phyloP scores from a whole-genome alignment of 805 yeast species.

The Yarrowia sp. region DNA sequence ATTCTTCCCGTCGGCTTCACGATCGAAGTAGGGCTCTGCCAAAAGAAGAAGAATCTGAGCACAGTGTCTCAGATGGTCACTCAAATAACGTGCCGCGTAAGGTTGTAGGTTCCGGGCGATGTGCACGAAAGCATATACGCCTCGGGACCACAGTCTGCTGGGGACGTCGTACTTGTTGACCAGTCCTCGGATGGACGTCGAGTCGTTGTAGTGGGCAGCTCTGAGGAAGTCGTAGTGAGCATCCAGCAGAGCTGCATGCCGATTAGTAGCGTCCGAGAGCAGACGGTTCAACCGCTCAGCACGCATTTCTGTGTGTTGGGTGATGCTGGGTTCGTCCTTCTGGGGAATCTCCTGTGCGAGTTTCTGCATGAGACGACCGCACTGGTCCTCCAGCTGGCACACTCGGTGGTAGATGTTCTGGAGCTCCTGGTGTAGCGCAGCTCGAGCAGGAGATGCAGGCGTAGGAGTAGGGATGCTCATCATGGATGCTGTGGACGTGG shows the following conservation, averaged over 20 bases:
- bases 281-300: background rate
- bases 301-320: background rate
- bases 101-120: conserved; percentile 10
- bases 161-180: conserved; percentile 24
- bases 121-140: conserved; percentile 22
- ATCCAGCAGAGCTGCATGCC: conserved; percentile 7
- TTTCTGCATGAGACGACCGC: conserved; percentile 6
- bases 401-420: conserved; percentile 21
- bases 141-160: conserved; percentile 18
- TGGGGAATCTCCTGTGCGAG: conserved; percentile 9
- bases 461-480: background rate
- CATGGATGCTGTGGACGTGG: background rate
- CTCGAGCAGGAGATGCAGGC: background rate
- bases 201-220: conserved; percentile 4
- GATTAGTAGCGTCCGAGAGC: background rate
- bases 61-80: conserved; percentile 10
- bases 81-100: background rate
- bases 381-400: conserved; percentile 24
- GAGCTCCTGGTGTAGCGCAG: background rate
- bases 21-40: conserved; percentile 19
- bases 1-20: conserved; percentile 9
- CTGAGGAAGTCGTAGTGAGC: conserved; percentile 19
- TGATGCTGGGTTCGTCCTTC: background rate
- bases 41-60: conserved; percentile 2
- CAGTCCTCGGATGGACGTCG: conserved; percentile 1